These are phyloP conservation scores for Pseudogymnoascus sp. DNA, from an alignment of 2,329 filamentous ascomycete species.

Conservation along the genomic window DNA sequence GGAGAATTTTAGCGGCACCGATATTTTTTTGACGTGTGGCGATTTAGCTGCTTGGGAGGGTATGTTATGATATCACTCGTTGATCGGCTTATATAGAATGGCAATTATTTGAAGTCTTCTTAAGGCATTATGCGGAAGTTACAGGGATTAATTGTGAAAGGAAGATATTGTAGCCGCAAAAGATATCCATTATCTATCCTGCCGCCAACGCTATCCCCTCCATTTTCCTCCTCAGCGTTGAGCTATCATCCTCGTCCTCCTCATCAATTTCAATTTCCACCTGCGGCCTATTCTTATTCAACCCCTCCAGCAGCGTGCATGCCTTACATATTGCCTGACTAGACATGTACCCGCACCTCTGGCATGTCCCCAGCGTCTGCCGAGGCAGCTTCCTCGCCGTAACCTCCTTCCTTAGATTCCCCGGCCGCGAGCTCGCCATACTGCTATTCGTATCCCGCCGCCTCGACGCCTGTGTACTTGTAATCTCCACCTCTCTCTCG, in stretches of 20 bases:
- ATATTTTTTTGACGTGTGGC: not conserved
- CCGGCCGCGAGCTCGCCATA: conserved; percentile 19
- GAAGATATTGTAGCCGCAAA: not conserved
- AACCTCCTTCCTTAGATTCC: conserved; percentile 22
- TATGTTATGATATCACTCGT: not conserved
- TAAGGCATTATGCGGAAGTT: not conserved
- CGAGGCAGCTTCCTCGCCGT: conserved; percentile 38
- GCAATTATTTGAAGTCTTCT: not conserved
- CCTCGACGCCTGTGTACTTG: conserved; percentile 23
- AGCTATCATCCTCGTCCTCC: conserved; percentile 45
- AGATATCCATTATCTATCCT: not conserved
- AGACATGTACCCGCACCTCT: conserved; percentile 88
- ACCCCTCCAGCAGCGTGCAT: conserved; percentile 76
- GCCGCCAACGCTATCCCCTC: conserved; percentile 37
- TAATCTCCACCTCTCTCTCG: conserved; percentile 60
- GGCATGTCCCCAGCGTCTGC: conserved; percentile 75
- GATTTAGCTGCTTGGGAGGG: not conserved
- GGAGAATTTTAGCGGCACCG: no score
- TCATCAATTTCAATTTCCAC: conserved; percentile 29
- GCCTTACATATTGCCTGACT: conserved; percentile 93
- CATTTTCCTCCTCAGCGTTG: conserved; percentile 43
- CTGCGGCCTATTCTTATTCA: conserved; percentile 71
- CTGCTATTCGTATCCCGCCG: conserved; percentile 18
- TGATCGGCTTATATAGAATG: not conserved
- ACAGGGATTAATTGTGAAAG: not conserved